A percentile compares a stretch with the other conserved stretches of the same genome.
These are phyloP conservation scores for Oryza longistaminata DNA, from an alignment of 176 grass and related monocot genomes.

Conservation along the genomic window DNA sequence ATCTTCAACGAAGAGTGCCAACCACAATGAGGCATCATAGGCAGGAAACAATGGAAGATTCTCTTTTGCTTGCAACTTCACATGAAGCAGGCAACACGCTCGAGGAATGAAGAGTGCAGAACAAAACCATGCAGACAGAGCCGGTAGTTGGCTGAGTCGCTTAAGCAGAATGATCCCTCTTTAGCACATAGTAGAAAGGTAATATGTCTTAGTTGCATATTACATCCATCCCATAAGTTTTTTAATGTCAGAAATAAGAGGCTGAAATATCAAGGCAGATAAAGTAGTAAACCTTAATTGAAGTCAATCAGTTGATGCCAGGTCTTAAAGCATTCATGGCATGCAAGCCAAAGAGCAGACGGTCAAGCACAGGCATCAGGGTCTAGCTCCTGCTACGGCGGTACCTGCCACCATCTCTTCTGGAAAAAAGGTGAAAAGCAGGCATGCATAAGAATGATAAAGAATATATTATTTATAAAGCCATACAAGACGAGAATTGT, in stretches of 20 bases:
- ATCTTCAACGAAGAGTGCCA: constrained; percentile 42
- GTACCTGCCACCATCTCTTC: constrained; percentile 49
- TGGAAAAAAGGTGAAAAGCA: constrained; percentile 26
- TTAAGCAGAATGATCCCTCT: constrained; percentile 83
- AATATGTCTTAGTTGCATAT: constrained; percentile 72
- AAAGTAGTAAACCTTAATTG: constrained; percentile 89
- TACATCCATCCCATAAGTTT: constrained; percentile 51
- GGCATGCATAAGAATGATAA: neutral
- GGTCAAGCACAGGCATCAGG: constrained; percentile 21
- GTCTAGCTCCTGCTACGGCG: constrained; percentile 65
- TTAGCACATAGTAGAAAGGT: constrained; percentile 84
- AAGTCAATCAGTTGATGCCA: constrained; percentile 74
- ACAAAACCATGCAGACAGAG: constrained; percentile 81
- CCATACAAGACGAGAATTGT: neutral
- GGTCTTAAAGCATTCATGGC: constrained; percentile 57
- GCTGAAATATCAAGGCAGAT: constrained; percentile 49
- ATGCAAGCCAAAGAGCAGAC: constrained; percentile 45
- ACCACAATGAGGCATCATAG: constrained; percentile 26
- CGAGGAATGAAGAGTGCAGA: constrained; percentile 63
- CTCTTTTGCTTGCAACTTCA: constrained; percentile 38
- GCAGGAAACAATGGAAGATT: constrained; percentile 43
- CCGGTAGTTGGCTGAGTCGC: constrained; percentile 57
- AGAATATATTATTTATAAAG: neutral
- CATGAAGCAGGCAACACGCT: constrained; percentile 40
- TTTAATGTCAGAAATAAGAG: constrained; percentile 40